phyloP scores from a whole-genome alignment of 805 yeast species.

The Jamesozyma rosinii region DNA sequence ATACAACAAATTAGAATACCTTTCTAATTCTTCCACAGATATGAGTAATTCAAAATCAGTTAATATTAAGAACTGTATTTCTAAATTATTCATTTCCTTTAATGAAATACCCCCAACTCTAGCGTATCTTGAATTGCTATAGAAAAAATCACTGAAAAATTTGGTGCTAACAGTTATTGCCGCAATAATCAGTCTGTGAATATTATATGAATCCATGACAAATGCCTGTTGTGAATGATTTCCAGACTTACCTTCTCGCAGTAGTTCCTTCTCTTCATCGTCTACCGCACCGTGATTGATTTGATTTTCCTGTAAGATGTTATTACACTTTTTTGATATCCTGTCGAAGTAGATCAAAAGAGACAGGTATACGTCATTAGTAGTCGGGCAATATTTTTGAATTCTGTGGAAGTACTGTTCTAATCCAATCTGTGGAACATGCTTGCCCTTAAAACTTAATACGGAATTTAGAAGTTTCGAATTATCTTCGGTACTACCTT shows the following conservation, averaged over 20 bases:
- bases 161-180: slow-evolving; percentile 94
- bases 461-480: slow-evolving; percentile 31
- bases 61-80: slow-evolving; percentile 74
- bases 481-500: not conserved
- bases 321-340: slow-evolving; percentile 58
- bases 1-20: slow-evolving; percentile 77
- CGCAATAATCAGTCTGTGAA: slow-evolving; percentile 85
- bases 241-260: slow-evolving; percentile 4
- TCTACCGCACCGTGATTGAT: slow-evolving; percentile 5
- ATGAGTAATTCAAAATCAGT: slow-evolving; percentile 83
- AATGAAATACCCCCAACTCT: slow-evolving; percentile 92
- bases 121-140: slow-evolving; percentile 89
- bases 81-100: slow-evolving; percentile 87
- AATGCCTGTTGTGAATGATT: slow-evolving; percentile 47
- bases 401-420: slow-evolving; percentile 86
- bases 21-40: slow-evolving; percentile 80
- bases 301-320: slow-evolving; percentile 6
- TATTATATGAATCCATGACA: slow-evolving; percentile 92
- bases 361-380: slow-evolving; percentile 89
- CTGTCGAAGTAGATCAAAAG: slow-evolving; percentile 89
- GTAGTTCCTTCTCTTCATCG: slow-evolving; percentile 5
- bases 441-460: slow-evolving; percentile 89
- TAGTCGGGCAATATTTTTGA: slow-evolving; percentile 94
- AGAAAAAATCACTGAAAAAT: slow-evolving; percentile 88
- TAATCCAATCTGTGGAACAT: slow-evolving; percentile 88